Evolutionary conservation across 1,139 yeast genomes (phyloP).

Genomic region (Debaryomyces psychrophilus): DNA sequence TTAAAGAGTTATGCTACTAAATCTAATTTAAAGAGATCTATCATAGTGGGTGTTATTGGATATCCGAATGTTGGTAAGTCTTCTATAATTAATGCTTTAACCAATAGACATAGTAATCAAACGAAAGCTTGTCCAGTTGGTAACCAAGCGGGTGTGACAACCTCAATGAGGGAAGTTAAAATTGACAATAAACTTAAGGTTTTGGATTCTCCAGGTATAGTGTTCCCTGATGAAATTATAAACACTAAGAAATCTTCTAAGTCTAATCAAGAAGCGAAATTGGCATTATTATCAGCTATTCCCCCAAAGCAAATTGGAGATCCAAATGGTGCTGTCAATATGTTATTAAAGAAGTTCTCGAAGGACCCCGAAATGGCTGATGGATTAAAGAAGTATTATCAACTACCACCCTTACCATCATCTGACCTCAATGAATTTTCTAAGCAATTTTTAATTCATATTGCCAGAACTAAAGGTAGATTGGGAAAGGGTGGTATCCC

Average conservation of each 20-base stretch:
- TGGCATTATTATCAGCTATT: slow-evolving; percentile 84
- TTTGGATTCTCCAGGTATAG: slow-evolving; percentile 96
- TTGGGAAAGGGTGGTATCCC: slow-evolving; percentile 93
- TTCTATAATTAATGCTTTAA: slow-evolving; percentile 87
- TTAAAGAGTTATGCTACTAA: slow-evolving; percentile 84
- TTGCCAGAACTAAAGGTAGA: slow-evolving; percentile 92
- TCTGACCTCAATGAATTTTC: slow-evolving; percentile 65
- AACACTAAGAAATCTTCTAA: slow-evolving; percentile 49
- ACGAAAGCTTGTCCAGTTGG: slow-evolving; percentile 93
- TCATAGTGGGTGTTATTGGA: slow-evolving; percentile 94
- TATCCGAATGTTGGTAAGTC: slow-evolving; percentile 95
- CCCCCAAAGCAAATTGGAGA: slow-evolving; percentile 87
- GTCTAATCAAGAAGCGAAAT: slow-evolving; percentile 79
- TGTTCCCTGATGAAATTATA: slow-evolving; percentile 75
- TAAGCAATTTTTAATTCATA: slow-evolving; percentile 85
- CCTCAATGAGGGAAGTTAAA: slow-evolving; percentile 87
- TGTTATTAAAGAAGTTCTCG: slow-evolving; percentile 74
- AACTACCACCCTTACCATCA: slow-evolving; percentile 79
- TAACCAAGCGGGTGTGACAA: slow-evolving; percentile 96
- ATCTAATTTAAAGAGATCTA: slow-evolving; percentile 85
- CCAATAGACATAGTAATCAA: slow-evolving; percentile 73
- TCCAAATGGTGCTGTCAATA: slow-evolving; percentile 79
- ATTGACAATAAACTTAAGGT: slow-evolving; percentile 86
- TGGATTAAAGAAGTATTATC: slow-evolving; percentile 70
- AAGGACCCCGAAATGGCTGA: slow-evolving; percentile 75